Evolutionary conservation across 192 early-diverging fungal species (phyloP), one percentile per base, ranked within the genome.

Genomic region (Coemansia sp.): DNA sequence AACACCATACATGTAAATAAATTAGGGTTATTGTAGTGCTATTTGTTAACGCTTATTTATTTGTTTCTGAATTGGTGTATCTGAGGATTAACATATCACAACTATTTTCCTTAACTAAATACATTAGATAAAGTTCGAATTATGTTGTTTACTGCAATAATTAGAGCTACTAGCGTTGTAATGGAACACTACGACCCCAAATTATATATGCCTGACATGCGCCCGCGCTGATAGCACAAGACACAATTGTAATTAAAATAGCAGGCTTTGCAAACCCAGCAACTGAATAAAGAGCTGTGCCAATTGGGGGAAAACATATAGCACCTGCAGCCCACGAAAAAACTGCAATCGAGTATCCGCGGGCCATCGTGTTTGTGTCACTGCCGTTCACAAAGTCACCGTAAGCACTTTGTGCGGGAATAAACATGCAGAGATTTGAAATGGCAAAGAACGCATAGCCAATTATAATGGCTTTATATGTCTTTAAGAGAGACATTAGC

Each of bases 361-460:
- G 68, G 3, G 68, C 74, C 74, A 76, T 76, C 18, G 64, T 62
- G 21, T 71, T 49, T 2, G 49, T n/a, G n/a, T 55, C 47, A 12
- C 31, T 51, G n/a, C 50, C 60, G 50, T 76, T 76, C 3, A 76
- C 60, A 58, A 71, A 58, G 23, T 76, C 74, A 14, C 74, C 74
- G 25, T 67, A 76, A 0, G 74, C 74, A 52, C 74, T 76, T 24
- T 76, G 68, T 1, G 67, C 58, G 0, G 74, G 74, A 49, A 76
- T 56, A 49, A 58, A 67, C 64, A 71, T 58, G 56, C 68, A 76
- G 28, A 70, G 12, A 30, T 64, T 58, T 7, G 60, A 21, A 4
- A 67, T 47, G 0, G 74, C 74, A 41, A 71, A 63, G 0, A 76
- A 16, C n/a, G 65, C 55, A n/a, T 71, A 76, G 7, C 74, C 74